Conservation (phyloP, 192 early-diverging fungal species). For the Thamnidium elegans region DNA sequence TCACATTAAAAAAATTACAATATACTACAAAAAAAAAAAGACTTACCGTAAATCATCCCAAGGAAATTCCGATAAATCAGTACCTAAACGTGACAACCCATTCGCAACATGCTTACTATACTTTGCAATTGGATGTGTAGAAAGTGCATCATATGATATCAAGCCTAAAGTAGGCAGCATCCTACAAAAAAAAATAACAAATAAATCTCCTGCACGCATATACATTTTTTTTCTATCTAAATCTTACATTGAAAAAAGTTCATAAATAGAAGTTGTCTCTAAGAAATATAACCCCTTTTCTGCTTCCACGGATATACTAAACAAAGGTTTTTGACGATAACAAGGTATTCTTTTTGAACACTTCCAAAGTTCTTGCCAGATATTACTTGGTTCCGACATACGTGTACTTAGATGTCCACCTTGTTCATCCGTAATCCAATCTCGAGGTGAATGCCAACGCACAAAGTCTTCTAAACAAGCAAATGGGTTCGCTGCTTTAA, state of each 20-base stretch:
- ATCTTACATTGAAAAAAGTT: slow-evolving; percentile 54
- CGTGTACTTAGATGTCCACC: slow-evolving; percentile 62
- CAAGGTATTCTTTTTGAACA: slow-evolving; percentile 57
- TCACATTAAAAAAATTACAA: too few relatives aligned
- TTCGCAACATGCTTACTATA: slow-evolving; percentile 42
- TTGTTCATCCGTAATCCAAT: slow-evolving; percentile 69
- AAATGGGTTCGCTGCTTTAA: slow-evolving; percentile 91
- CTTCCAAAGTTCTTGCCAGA: slow-evolving; percentile 88
- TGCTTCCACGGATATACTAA: slow-evolving; percentile 73
- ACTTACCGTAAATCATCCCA: slow-evolving; percentile 46
- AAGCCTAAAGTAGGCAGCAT: slow-evolving; percentile 72
- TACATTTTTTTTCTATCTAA: not conserved
- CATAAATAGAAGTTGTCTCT: slow-evolving; percentile 52
- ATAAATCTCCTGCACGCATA: not conserved
- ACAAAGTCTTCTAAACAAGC: slow-evolving; percentile 83
- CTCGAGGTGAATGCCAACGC: slow-evolving; percentile 93
- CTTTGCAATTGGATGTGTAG: slow-evolving; percentile 52
- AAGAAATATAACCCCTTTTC: slow-evolving; percentile 75
- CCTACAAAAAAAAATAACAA: slow-evolving; percentile 30
- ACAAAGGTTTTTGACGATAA: slow-evolving; percentile 71
- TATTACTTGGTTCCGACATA: slow-evolving; percentile 77
- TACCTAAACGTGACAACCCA: slow-evolving; percentile 34
- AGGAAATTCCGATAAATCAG: slow-evolving; percentile 36
- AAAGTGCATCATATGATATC: slow-evolving; percentile 73
- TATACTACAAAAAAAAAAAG: too few relatives aligned